Evolutionary conservation across 1,284 basidiomycete species (phyloP).

Genomic region (Papiliotrema terrestris): DNA sequence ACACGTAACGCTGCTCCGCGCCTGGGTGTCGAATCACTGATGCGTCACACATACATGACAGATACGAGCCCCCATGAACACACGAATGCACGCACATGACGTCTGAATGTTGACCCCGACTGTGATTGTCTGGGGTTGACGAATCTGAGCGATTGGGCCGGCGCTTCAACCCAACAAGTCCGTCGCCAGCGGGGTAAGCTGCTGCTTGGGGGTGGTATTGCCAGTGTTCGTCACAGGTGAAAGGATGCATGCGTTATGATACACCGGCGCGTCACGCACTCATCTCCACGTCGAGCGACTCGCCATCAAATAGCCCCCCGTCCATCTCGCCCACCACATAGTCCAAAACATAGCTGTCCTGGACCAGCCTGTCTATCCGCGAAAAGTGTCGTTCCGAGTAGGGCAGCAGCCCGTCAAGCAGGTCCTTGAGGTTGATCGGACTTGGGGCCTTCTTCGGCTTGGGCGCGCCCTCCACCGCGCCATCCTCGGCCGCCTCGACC

Average conservation of each 20-base stretch:
- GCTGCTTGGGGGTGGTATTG: too few species aligned
- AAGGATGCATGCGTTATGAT: background rate
- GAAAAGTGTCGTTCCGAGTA: slow-evolving; percentile 90
- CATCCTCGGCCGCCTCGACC: slow-evolving; percentile 32
- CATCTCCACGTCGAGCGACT: slow-evolving; percentile 37
- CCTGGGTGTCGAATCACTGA: too few species aligned
- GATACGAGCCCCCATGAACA: background rate
- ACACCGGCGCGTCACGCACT: background rate
- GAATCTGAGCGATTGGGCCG: too few species aligned
- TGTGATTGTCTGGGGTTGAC: too few species aligned
- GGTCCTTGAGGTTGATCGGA: slow-evolving; percentile 58
- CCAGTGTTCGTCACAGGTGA: too few species aligned
- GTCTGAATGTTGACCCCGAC: background rate
- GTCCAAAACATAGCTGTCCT: slow-evolving; percentile 92
- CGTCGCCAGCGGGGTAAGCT: too few species aligned
- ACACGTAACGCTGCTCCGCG: too few species aligned
- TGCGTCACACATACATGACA: background rate
- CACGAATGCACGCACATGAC: background rate
- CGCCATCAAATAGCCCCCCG: slow-evolving; percentile 49
- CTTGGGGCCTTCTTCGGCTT: slow-evolving; percentile 19
- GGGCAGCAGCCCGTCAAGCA: slow-evolving; percentile 80
- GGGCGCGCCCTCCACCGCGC: slow-evolving; percentile 21
- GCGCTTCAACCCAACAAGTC: too few species aligned
- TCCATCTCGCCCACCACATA: slow-evolving; percentile 92
- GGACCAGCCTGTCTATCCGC: slow-evolving; percentile 77